A percentile compares a stretch with the other conserved stretches of the same genome.
These are phyloP conservation scores for Aspergillus pseudonomiae DNA, from an alignment of 2,329 filamentous ascomycete species.

Conservation along the genomic window DNA sequence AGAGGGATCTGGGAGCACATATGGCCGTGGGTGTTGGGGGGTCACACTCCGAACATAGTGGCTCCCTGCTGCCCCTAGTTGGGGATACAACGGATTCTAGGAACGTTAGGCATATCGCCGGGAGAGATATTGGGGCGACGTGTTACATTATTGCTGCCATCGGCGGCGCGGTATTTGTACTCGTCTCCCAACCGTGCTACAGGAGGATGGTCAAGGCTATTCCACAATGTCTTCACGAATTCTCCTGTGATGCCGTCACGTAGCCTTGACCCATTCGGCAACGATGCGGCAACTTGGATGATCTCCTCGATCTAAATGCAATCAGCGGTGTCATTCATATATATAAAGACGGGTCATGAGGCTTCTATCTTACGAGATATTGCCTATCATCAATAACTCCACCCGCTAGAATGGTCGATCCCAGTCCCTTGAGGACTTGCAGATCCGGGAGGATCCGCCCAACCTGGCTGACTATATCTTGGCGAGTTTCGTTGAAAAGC, in stretches of 20 bases:
- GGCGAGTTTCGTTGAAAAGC: conserved; percentile 3
- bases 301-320: conserved; percentile 8
- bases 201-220: conserved; percentile 8
- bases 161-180: conserved; percentile 10
- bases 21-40: conserved; percentile 1
- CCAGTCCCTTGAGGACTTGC: conserved; percentile 6
- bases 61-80: conserved; percentile 9
- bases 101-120: not conserved
- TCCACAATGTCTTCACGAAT: conserved; percentile 12
- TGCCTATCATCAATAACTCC: conserved; percentile 16
- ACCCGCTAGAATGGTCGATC: conserved; percentile 5
- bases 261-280: conserved; percentile 12
- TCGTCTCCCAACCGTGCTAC: conserved; percentile 1
- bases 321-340: not conserved
- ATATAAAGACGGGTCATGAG: not conserved
- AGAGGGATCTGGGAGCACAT: conserved; percentile 8
- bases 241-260: conserved; percentile 4
- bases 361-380: conserved; percentile 9
- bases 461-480: conserved; percentile 17
- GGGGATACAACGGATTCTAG: conserved; percentile 10
- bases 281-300: conserved; percentile 9
- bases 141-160: conserved; percentile 11
- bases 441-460: conserved; percentile 12
- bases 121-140: not conserved
- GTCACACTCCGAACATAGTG: conserved; percentile 7